phyloP scores from a whole-genome alignment of 257 asterid genomes.

The Echium plantagineum region DNA sequence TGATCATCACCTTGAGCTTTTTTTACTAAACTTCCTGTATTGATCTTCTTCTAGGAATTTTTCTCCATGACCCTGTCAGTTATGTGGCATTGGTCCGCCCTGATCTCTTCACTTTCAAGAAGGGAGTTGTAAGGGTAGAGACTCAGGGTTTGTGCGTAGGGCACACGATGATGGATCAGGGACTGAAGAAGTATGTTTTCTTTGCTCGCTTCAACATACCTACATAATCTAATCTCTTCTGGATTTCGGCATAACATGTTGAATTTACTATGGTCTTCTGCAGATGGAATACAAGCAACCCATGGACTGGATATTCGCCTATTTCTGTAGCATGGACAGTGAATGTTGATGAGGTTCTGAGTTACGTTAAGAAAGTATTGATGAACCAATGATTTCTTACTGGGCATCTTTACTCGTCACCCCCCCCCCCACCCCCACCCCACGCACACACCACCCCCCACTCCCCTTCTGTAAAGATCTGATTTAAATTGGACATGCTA shows the following conservation, averaged over 20 bases:
- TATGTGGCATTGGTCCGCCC: slow-evolving; percentile 83
- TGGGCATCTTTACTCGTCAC: neutral
- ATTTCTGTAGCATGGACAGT: slow-evolving; percentile 91
- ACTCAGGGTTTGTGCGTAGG: slow-evolving; percentile 92
- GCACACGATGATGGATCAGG: slow-evolving; percentile 83
- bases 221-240: neutral
- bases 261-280: slow-evolving; percentile 14
- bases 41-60: slow-evolving; percentile 43
- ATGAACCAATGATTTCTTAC: slow-evolving; percentile 24
- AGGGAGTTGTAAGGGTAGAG: slow-evolving; percentile 93
- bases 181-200: slow-evolving; percentile 50
- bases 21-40: neutral
- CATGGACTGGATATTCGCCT: slow-evolving; percentile 73
- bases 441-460: no score
- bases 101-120: slow-evolving; percentile 81
- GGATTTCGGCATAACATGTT: neutral
- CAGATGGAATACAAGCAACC: slow-evolving; percentile 86
- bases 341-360: slow-evolving; percentile 55
- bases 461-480: slow-evolving; percentile 2
- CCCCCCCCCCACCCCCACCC: no score
- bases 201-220: neutral
- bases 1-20: neutral
- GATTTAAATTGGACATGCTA: neutral
- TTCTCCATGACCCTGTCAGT: slow-evolving; percentile 90
- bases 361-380: slow-evolving; percentile 36